Evolutionary conservation across 495 filamentous ascomycete species (phyloP), one percentile per base, ranked within the genome.

Genomic region (Annulohypoxylon moriforme): DNA sequence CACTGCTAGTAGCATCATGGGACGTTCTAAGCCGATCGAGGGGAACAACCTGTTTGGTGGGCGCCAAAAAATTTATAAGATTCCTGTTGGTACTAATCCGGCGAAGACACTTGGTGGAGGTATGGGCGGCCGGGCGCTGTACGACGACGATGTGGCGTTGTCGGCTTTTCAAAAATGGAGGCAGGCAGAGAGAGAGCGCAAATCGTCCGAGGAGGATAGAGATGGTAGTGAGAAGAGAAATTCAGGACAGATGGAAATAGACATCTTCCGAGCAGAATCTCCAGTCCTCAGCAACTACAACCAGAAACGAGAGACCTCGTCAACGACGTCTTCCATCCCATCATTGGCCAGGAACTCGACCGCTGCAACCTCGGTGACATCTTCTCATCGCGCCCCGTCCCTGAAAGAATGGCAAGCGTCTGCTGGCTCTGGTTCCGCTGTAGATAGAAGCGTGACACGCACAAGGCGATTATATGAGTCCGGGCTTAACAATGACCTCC

Each of bases 1-100:
- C 13, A 75, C 75, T 18, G 72, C 69, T 46, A 90, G 86, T 0
- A 93, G 93, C 75, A 87, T 98, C 13, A 94, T 98, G 91, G 91
- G 85, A 76, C 86, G 96, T 40, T 82, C 88, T n/a, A 90, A 94
- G 72, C 93, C 93, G 9, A 90, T 87, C 1, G 96, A 98, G 80
- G 93, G 94, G 18, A 99, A 98, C 80, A 92, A 93, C 72, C 77
- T 99, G 67, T 99, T 99, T 82, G 96, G 96, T 59, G 96, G 96
- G 9, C 89, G 96, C 29, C 96, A 99, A 75, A 99, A 98, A 80
- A 89, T 98, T 22, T 98, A 96, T 81, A 96, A 94, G 72, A 93
- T 99, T 53, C 87, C 93, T 0, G 85, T 85, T 18, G 88, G 85
- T 38, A 81, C 78, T 22, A 72, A 76, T 38, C 81, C 83, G 29